Evolutionary conservation across 768 basidiomycete genomes (phyloP).

Genomic region (Lentinus tigrinus): DNA sequence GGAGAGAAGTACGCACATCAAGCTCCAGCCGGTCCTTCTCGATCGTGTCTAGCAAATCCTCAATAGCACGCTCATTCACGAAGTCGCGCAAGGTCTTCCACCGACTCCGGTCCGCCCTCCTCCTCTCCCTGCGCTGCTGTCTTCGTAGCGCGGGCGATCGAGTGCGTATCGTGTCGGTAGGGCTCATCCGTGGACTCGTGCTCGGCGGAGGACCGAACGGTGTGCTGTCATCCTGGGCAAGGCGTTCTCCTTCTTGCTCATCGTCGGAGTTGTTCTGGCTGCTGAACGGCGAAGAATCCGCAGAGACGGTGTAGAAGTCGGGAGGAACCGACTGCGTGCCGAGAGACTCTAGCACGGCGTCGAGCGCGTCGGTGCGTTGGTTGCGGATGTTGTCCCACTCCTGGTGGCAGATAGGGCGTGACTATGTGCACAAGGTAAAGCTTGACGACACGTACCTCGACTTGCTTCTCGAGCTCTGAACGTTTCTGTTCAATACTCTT

Average conservation of each 20-base stretch:
- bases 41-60: slow-evolving; percentile 70
- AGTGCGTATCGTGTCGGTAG: slow-evolving; percentile 41
- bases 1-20: slow-evolving; percentile 49
- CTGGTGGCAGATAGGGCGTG: slow-evolving; percentile 34
- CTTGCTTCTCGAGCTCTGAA: slow-evolving; percentile 53
- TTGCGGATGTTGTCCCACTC: slow-evolving; percentile 70
- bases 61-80: slow-evolving; percentile 80
- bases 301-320: slow-evolving; percentile 60
- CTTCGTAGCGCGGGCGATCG: slow-evolving; percentile 19
- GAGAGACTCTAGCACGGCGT: slow-evolving; percentile 69
- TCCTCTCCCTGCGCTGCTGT: slow-evolving; percentile 4
- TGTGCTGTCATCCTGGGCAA: slow-evolving; percentile 20
- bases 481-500: slow-evolving; percentile 76
- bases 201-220: slow-evolving; percentile 13
- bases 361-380: slow-evolving; percentile 61
- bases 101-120: slow-evolving; percentile 43
- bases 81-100: slow-evolving; percentile 89
- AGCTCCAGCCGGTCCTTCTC: slow-evolving; percentile 66
- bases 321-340: slow-evolving; percentile 74
- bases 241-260: slow-evolving; percentile 22
- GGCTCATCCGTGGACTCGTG: slow-evolving; percentile 32
- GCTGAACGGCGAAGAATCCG: slow-evolving; percentile 77
- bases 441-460: slow-evolving; percentile 47
- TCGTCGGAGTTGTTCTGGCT: slow-evolving; percentile 60
- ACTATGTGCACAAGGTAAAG: background rate